Evolutionary conservation across 495 filamentous ascomycete genomes (phyloP), one percentile per base, ranked within the genome.

Genomic region (Astrothelium subdiscretum): DNA sequence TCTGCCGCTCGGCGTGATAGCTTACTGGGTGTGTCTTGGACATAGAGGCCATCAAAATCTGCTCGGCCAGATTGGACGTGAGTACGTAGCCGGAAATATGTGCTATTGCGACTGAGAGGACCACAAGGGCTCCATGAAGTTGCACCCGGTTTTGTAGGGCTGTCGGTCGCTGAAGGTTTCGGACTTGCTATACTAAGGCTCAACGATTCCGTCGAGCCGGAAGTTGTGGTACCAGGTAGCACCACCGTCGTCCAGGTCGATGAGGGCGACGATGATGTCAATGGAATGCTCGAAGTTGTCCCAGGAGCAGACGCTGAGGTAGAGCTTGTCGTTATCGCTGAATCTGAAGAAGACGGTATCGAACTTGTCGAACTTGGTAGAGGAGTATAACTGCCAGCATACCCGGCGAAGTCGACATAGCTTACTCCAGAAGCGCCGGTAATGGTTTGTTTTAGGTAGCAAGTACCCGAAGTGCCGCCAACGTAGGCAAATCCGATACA

Each of bases 401-500:
- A n/a, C n/a, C 24, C 48, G 26, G 48, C 48, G 20, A 54, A 54
- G 29, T 54, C 24, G 24, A 54, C 48, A 29, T n/a, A 8, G 48
- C 5, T 54, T 12, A 27, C 20, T 27, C 24, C 24, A 24, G 48
- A 54, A 27, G 5, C 48, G 3, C 10, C 12, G 24, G 12, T 54
- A 29, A 54, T 51, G 4, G 40, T 15, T 15, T 58, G 48, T 48
- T 62, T 62, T n/a, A 62, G 29, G 29, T 62, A 62, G 29, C 61
- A 62, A 29, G 2, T 58, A 15, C 61, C 61, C 3, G 61, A 52
- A 22, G 24, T 29, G 32, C 48, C 32, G 11, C 27, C 27, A 29
- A 62, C 48, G 32, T 57, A 62, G 2, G 61, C 35, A 57, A 62
- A 62, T 38, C 61, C 61, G 18, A 32, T 32, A 27, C 61, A 62